A percentile compares a stretch with the other conserved stretches of the same genome.
Evolutionary conservation across 371 early-diverging fungal genomes (phyloP).

Genomic region (Mycotypha africana): DNA sequence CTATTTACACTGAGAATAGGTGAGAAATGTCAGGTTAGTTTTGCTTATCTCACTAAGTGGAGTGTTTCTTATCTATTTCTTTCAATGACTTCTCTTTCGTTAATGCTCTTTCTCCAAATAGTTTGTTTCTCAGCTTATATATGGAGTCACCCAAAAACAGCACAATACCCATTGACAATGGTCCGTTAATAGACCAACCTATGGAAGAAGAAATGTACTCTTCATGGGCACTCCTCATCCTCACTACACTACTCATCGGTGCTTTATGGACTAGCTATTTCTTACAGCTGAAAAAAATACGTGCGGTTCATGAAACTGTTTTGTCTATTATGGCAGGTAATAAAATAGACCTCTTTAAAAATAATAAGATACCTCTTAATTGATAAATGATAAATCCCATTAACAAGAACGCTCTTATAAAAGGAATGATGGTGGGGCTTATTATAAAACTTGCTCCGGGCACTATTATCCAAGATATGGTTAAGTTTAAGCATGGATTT

Average conservation of each 20-base stretch:
- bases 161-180: conserved; percentile 14
- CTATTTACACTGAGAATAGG: too few relatives aligned
- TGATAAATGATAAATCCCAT: neutral
- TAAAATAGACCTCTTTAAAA: too few relatives aligned
- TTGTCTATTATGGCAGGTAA: conserved; percentile 86
- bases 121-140: conserved; percentile 1
- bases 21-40: too few relatives aligned
- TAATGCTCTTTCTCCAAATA: too few relatives aligned
- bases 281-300: conserved; percentile 78
- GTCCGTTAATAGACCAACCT: conserved; percentile 23
- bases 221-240: conserved; percentile 82
- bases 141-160: conserved; percentile 16
- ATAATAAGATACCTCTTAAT: too few relatives aligned
- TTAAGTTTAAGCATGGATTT: conserved; percentile 85
- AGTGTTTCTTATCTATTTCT: too few relatives aligned
- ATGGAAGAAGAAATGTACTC: conserved; percentile 71
- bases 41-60: too few relatives aligned
- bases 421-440: conserved; percentile 85
- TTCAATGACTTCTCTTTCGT: too few relatives aligned
- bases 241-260: conserved; percentile 74
- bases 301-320: conserved; percentile 89
- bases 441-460: conserved; percentile 72
- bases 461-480: conserved; percentile 70
- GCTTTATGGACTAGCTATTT: conserved; percentile 83
- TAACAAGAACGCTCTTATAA: neutral